Conservation (phyloP, 192 early-diverging fungal genomes). For the Coemansia sp. region DNA sequence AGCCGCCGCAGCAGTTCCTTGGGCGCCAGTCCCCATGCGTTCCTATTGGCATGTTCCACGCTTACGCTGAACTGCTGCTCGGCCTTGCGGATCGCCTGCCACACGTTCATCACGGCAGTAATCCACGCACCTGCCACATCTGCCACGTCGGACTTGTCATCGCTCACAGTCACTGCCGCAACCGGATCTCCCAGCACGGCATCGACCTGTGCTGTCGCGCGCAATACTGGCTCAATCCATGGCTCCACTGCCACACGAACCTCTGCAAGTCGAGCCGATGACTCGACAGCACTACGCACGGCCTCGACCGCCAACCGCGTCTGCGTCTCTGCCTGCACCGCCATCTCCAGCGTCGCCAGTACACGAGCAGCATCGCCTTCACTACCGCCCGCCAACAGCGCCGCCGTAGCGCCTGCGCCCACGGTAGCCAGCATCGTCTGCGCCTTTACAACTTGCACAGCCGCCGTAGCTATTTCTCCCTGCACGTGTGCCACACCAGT, state of each 20-base stretch:
- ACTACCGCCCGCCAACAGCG: conserved; percentile 18
- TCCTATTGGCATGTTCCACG: conserved; percentile 4
- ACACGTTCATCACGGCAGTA: conserved; percentile 43
- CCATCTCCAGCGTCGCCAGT: conserved; percentile 12
- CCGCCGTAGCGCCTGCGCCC: neutral
- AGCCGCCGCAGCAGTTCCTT: conserved; percentile 43
- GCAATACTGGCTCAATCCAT: conserved; percentile 12
- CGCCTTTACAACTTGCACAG: conserved; percentile 7
- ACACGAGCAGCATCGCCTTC: conserved; percentile 4
- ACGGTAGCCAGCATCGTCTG: conserved; percentile 12
- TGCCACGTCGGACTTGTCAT: conserved; percentile 8
- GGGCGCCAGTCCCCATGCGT: conserved; percentile 35
- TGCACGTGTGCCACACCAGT: conserved; percentile 8
- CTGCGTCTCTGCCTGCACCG: neutral
- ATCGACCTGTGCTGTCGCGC: neutral
- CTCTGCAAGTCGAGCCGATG: neutral
- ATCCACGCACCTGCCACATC: conserved; percentile 34
- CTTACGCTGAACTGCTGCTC: conserved; percentile 18
- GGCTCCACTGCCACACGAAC: neutral
- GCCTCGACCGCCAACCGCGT: neutral
- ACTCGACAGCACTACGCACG: neutral
- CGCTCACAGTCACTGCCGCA: neutral
- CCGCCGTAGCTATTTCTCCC: conserved; percentile 1
- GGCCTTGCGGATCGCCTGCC: conserved; percentile 41
- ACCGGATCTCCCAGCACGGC: neutral